A percentile compares a stretch with the other conserved stretches of the same genome.
These are phyloP conservation scores for Spergularia azorica DNA, from an alignment of 179 eudicot species.

Conservation along the genomic window DNA sequence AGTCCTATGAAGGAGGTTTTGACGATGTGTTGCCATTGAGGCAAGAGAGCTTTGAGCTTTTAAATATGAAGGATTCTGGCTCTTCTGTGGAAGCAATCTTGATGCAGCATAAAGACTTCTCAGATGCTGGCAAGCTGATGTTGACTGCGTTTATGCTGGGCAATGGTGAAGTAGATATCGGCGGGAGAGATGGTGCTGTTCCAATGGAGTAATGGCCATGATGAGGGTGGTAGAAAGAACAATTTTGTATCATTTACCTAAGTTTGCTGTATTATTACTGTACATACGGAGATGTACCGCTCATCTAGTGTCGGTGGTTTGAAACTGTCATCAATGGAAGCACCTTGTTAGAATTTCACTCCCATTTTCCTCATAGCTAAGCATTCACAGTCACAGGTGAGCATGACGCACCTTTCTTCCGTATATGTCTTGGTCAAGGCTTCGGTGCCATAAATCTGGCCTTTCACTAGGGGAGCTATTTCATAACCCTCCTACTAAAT, in stretches of 20 bases:
- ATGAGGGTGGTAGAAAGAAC: slow-evolving; percentile 4
- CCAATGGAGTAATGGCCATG: slow-evolving; percentile 54
- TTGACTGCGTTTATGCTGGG: slow-evolving; percentile 77
- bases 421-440: no score
- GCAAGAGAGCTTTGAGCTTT: slow-evolving; percentile 44
- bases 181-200: slow-evolving; percentile 39
- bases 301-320: no score
- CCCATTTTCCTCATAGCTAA: no score
- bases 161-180: slow-evolving; percentile 34
- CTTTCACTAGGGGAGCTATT: no score
- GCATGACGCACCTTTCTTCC: no score
- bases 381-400: no score
- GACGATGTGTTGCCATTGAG: slow-evolving; percentile 75
- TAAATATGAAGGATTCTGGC: slow-evolving; percentile 40
- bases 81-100: slow-evolving; percentile 76
- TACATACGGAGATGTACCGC: slow-evolving; percentile 18
- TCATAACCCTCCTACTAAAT: no score
- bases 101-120: slow-evolving; percentile 90
- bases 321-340: neutral
- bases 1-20: slow-evolving; percentile 64
- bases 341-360: no score
- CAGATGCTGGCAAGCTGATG: slow-evolving; percentile 88
- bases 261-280: slow-evolving; percentile 8
- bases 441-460: no score
- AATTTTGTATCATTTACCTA: slow-evolving; percentile 1